Base-by-base conservation (phyloP, 2,329 filamentous ascomycete species). In the Monosporascus sp. region DNA sequence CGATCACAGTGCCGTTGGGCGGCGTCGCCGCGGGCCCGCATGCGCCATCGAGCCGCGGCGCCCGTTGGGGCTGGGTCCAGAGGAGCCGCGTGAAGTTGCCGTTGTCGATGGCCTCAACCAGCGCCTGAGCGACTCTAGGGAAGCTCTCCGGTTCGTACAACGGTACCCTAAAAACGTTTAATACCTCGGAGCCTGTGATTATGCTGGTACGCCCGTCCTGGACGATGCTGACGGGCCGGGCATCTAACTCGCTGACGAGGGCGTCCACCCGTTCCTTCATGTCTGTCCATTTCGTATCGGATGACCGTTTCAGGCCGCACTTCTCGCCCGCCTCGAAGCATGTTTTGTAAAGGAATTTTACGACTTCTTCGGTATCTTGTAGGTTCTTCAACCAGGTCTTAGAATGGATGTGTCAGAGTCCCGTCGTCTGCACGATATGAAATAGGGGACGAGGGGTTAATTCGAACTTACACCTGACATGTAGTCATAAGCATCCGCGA, bases 401-500 rank as follows among this genome's bases (percentile, higher is more conserved):
- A 52, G 47, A 41, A 17, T 1, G 38, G 8, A 20, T 8, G 17
- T 19, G 19, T 41, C 17, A 41, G 17, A n/a, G 17, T 6, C 5
- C 38, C 38, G 38, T 17, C 19, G 38, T 7, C 38, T n/a, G 19
- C 38, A 41, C 1, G 8, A 31, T 31, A 11, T 5, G 6, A 3
- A 19, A 41, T 41, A 20, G 38, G 1, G 7, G 31, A 5, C 5
- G 27, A 31, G 27, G 27, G 3, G 9, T 31, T 14, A 24, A 17
- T 11, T 26, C 24, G 8, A 1, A 63, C 70, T 57, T 58, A 72
- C 69, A 1, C 59, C 61, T 37, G 6, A 59, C 58, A 44, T 57
- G 51, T 74, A 75, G 57, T 76, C 73, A 16, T 70, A 56, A 0
- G 64, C 56, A 52, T 76, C 65, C 17, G 57, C 61, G 2, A 76